Evolutionary conservation across 225 moss, liverwort and hornwort genomes (phyloP).

Genomic region (Asterella californica): DNA sequence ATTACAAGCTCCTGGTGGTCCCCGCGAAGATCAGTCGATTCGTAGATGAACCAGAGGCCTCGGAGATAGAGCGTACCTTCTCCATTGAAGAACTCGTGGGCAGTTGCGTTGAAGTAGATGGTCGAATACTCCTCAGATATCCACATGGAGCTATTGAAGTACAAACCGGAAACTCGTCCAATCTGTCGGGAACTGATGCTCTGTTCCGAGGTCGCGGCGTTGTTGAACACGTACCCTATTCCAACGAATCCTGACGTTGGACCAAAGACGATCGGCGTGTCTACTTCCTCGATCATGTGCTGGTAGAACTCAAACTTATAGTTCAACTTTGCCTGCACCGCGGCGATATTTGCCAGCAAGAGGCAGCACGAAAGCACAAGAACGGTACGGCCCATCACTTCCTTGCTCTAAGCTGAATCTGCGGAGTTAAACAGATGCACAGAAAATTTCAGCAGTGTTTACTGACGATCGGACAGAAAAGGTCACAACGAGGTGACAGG

Average conservation of each 20-base stretch:
- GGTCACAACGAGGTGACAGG: too few species aligned
- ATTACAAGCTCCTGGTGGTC: conserved; percentile 6
- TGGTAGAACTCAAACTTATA: conserved; percentile 16
- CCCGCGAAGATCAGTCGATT: background rate
- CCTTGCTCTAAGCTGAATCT: background rate
- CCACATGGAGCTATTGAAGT: conserved; percentile 2
- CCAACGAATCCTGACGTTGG: conserved; percentile 9
- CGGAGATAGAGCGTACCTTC: conserved; percentile 1
- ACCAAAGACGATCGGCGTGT: conserved; percentile 1
- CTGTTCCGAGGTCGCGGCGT: background rate
- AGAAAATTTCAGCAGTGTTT: too few species aligned
- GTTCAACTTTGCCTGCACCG: background rate
- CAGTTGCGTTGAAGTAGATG: conserved; percentile 10
- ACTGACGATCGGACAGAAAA: too few species aligned
- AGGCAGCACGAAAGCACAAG: background rate
- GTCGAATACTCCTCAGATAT: background rate
- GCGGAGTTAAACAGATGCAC: too few species aligned
- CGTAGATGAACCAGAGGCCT: conserved; percentile 7
- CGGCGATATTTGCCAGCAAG: background rate
- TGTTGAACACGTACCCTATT: conserved; percentile 11
- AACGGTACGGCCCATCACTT: background rate
- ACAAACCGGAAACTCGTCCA: conserved; percentile 16
- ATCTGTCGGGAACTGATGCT: conserved; percentile 1
- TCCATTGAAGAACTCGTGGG: conserved; percentile 1
- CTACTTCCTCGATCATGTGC: conserved; percentile 7